These are phyloP conservation scores for Trametes versicolor DNA, from an alignment of 1,284 basidiomycete genomes.

Conservation along the genomic window DNA sequence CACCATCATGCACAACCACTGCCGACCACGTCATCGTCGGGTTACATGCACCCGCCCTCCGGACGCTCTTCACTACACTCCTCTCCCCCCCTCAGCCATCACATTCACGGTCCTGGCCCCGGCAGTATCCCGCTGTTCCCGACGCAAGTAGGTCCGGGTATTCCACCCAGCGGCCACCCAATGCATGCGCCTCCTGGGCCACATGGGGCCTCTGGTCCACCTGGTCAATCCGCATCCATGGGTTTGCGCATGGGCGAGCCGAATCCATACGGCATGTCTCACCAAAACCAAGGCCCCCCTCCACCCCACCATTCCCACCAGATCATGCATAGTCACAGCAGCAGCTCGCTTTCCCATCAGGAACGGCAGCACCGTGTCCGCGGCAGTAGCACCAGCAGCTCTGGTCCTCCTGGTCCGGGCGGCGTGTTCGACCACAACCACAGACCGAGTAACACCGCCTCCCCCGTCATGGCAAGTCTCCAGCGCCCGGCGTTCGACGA, in stretches of 20 bases:
- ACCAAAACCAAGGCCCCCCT: slow-evolving; percentile 25
- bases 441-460: slow-evolving; percentile 26
- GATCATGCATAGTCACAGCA: slow-evolving; percentile 27
- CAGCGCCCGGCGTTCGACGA: slow-evolving; percentile 39
- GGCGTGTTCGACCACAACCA: slow-evolving; percentile 27
- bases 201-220: slow-evolving; percentile 13
- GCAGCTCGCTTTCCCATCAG: slow-evolving; percentile 25
- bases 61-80: slow-evolving; percentile 22
- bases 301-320: slow-evolving; percentile 27
- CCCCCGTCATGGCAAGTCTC: slow-evolving; percentile 46
- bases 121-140: slow-evolving; percentile 40
- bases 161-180: slow-evolving; percentile 28
- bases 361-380: slow-evolving; percentile 26
- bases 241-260: slow-evolving; percentile 41
- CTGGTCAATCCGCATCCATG: slow-evolving; percentile 11
- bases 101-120: slow-evolving; percentile 33
- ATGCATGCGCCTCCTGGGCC: slow-evolving; percentile 30
- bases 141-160: slow-evolving; percentile 39
- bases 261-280: slow-evolving; percentile 42
- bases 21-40: slow-evolving; percentile 37
- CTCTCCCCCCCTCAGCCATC: slow-evolving; percentile 29
- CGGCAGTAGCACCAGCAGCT: slow-evolving; percentile 32
- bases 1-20: slow-evolving; percentile 33
- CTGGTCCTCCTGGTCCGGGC: slow-evolving; percentile 22
- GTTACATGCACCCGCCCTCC: slow-evolving; percentile 41